Percentiles rank a stretch among this genome's conserved stretches.
Conservation (phyloP, 257 asterid genomes). For the Gentiana dahurica region DNA sequence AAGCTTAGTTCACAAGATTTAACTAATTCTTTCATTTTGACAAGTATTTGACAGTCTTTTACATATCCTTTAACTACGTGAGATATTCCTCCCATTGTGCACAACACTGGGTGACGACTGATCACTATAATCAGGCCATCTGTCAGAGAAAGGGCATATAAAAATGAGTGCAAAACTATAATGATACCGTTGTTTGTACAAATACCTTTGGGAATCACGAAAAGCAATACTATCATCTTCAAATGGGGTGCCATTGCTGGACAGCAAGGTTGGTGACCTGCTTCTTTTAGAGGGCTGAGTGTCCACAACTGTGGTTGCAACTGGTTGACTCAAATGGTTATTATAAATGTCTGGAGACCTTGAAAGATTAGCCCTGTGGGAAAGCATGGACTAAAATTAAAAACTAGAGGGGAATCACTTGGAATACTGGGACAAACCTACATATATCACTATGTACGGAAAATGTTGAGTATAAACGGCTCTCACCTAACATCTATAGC, state of each 20-base stretch:
- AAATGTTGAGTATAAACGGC: too few species aligned
- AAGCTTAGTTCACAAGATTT: too few species aligned
- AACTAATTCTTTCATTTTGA: too few species aligned
- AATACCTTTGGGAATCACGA: conserved; percentile 39
- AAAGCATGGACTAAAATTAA: conserved; percentile 28
- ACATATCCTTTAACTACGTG: too few species aligned
- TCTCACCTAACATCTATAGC: too few species aligned
- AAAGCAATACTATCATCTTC: conserved; percentile 22
- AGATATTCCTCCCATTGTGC: too few species aligned
- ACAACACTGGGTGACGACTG: too few species aligned
- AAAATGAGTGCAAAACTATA: background rate
- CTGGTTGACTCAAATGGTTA: conserved; percentile 26
- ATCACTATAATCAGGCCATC: too few species aligned
- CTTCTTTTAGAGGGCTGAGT: conserved; percentile 50
- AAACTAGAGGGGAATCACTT: conserved; percentile 6
- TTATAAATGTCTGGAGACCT: conserved; percentile 21
- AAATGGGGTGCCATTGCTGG: conserved; percentile 21
- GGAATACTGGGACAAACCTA: background rate
- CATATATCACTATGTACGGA: too few species aligned
- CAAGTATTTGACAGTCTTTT: too few species aligned
- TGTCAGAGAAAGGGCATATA: background rate
- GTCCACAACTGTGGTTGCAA: conserved; percentile 28
- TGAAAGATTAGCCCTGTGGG: conserved; percentile 34
- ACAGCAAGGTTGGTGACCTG: conserved; percentile 57
- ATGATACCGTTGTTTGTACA: conserved; percentile 1